Evolutionary conservation across 148 eudicot species (phyloP).

Genomic region (Persicaria maculosa): DNA sequence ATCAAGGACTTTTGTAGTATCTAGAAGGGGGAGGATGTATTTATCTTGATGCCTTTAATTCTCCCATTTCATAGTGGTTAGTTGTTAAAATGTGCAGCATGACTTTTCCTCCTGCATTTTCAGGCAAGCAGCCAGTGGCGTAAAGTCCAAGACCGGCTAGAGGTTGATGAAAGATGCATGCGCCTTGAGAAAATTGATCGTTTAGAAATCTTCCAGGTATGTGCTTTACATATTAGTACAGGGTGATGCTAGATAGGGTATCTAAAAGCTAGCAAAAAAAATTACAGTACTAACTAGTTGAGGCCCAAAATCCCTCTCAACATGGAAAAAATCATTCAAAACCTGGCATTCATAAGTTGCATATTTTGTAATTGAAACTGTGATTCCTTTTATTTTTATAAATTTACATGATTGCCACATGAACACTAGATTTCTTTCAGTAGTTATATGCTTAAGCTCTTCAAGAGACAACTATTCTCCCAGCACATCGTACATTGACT

Average conservation of each 20-base stretch:
- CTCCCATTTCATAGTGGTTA: not conserved
- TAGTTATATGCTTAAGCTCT: not conserved
- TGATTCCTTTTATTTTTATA: not conserved
- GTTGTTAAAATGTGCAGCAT: not conserved
- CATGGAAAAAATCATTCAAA: not conserved
- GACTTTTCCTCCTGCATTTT: conserved; percentile 12
- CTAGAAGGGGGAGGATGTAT: not conserved
- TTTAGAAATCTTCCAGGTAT: conserved; percentile 85
- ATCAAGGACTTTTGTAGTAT: not conserved
- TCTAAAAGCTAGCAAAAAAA: not conserved
- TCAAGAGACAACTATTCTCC: not conserved
- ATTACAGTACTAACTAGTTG: not conserved
- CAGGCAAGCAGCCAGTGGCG: conserved; percentile 99
- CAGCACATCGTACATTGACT: not conserved
- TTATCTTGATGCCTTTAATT: conserved; percentile 1
- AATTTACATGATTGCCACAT: not conserved
- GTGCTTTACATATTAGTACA: conserved; percentile 12
- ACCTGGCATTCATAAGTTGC: not conserved
- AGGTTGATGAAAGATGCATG: conserved; percentile 84
- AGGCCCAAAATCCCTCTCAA: not conserved
- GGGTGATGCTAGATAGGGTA: not conserved
- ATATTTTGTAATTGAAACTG: not conserved
- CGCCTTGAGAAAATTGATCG: conserved; percentile 88
- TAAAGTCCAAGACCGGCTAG: conserved; percentile 89
- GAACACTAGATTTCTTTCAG: not conserved